phyloP scores from a whole-genome alignment of 345 rosid genomes.

The Isatis tinctoria region DNA sequence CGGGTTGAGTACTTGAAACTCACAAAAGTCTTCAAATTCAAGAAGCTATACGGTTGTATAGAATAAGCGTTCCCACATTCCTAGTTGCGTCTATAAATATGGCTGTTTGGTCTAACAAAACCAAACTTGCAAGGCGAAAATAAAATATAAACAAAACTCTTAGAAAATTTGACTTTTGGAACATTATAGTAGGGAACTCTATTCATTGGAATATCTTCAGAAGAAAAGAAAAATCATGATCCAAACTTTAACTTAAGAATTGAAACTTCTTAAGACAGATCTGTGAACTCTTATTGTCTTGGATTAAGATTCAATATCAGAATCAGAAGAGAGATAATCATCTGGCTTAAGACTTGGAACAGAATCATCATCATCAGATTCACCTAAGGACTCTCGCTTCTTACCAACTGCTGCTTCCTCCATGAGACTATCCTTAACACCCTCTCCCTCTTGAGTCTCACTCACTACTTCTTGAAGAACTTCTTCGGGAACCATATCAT shows the following conservation, averaged over 20 bases:
- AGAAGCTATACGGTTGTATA: no score
- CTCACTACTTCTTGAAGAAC: not conserved
- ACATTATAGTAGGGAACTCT: not conserved
- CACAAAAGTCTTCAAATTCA: no score
- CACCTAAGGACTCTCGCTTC: slow-evolving; percentile 12
- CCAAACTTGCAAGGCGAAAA: no score
- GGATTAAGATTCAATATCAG: slow-evolving; percentile 26
- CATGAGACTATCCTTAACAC: slow-evolving; percentile 21
- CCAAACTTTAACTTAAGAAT: not conserved
- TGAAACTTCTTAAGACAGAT: not conserved
- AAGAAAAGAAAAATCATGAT: not conserved
- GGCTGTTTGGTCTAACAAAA: no score
- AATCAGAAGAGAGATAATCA: slow-evolving; percentile 29
- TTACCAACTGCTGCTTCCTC: slow-evolving; percentile 12
- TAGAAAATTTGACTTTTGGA: not conserved
- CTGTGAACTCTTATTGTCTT: not conserved
- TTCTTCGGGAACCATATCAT: slow-evolving; percentile 4
- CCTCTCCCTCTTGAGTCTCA: slow-evolving; percentile 14
- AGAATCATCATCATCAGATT: slow-evolving; percentile 32
- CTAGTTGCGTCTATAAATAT: no score
- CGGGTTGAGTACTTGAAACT: no score
- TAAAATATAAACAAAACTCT: not conserved
- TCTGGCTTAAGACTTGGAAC: slow-evolving; percentile 16
- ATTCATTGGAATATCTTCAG: not conserved
- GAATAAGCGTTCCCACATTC: no score